phyloP scores from a whole-genome alignment of 2,329 filamentous ascomycete genomes.

The Calonectria honghensis region DNA sequence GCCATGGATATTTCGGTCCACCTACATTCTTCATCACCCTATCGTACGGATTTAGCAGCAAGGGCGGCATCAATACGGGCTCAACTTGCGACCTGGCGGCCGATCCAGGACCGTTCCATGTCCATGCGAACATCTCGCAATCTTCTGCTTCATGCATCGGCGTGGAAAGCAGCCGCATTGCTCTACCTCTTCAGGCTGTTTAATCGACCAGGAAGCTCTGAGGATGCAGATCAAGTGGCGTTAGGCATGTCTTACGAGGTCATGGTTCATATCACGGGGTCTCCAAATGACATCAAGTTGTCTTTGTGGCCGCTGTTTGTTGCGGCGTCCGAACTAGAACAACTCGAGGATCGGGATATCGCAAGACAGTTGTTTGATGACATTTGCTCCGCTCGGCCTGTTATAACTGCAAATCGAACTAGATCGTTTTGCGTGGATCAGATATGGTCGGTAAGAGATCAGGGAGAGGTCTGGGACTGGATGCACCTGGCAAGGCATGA shows the following conservation, averaged over 20 bases:
- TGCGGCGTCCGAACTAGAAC: neutral
- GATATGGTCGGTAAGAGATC: slow-evolving; percentile 7
- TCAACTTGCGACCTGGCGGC: neutral
- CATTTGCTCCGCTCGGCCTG: neutral
- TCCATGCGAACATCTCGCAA: slow-evolving; percentile 1
- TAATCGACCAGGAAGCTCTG: neutral
- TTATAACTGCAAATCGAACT: neutral
- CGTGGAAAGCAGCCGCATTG: neutral
- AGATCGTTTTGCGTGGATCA: slow-evolving; percentile 1
- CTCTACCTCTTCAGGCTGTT: slow-evolving; percentile 1
- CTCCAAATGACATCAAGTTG: slow-evolving; percentile 1
- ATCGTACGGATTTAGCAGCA: neutral
- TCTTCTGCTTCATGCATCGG: neutral
- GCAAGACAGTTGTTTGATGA: neutral
- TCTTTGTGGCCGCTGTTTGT: slow-evolving; percentile 10
- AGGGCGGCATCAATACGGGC: neutral
- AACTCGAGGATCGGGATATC: neutral
- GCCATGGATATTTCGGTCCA: neutral
- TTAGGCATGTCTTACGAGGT: neutral
- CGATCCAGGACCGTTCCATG: neutral
- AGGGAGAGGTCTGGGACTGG: slow-evolving; percentile 1
- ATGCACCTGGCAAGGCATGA: neutral
- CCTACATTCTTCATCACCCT: neutral
- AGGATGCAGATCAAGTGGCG: neutral
- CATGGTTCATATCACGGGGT: slow-evolving; percentile 9